A percentile compares a stretch with the other conserved stretches of the same genome.
These are phyloP conservation scores for Cyberlindnera suaveolens DNA, from an alignment of 805 yeast species.

Conservation along the genomic window DNA sequence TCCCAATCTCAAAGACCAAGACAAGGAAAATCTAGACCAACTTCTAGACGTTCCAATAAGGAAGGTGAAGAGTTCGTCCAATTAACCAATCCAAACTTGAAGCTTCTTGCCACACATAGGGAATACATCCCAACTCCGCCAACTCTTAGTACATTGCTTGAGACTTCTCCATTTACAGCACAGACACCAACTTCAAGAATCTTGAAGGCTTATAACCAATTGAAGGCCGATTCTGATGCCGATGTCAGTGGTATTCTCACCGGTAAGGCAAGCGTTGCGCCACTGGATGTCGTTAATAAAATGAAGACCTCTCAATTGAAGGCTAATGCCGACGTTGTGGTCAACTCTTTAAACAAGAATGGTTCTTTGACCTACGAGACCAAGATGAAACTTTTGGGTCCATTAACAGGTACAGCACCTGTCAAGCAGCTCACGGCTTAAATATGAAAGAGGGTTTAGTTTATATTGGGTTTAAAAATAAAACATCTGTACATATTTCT, in stretches of 20 bases:
- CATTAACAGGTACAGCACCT: conserved; percentile 23
- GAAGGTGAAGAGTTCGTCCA: neutral
- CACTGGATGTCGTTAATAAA: conserved; percentile 6
- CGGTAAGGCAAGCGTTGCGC: conserved; percentile 11
- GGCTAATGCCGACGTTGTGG: conserved; percentile 21
- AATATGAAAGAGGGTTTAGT: neutral
- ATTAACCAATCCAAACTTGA: conserved; percentile 14
- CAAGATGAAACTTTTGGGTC: conserved; percentile 21
- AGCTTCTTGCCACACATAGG: conserved; percentile 7
- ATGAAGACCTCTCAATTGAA: conserved; percentile 16
- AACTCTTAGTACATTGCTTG: conserved; percentile 10
- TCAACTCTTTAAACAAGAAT: conserved; percentile 23
- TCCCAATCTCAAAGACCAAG: conserved; percentile 6
- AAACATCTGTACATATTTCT: neutral
- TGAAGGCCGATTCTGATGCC: conserved; percentile 9
- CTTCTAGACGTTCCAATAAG: neutral
- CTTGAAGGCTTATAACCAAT: conserved; percentile 15
- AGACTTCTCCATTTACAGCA: conserved; percentile 15
- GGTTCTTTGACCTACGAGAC: conserved; percentile 14
- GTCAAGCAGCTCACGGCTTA: conserved; percentile 19
- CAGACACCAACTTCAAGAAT: conserved; percentile 18
- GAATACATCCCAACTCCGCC: conserved; percentile 16
- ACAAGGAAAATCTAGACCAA: conserved; percentile 2
- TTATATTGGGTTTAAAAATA: neutral
- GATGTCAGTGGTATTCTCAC: conserved; percentile 15